Evolutionary conservation across 345 rosid species (phyloP), one percentile per base, ranked within the genome.

Genomic region (Excoecaria cochinchinensis): DNA sequence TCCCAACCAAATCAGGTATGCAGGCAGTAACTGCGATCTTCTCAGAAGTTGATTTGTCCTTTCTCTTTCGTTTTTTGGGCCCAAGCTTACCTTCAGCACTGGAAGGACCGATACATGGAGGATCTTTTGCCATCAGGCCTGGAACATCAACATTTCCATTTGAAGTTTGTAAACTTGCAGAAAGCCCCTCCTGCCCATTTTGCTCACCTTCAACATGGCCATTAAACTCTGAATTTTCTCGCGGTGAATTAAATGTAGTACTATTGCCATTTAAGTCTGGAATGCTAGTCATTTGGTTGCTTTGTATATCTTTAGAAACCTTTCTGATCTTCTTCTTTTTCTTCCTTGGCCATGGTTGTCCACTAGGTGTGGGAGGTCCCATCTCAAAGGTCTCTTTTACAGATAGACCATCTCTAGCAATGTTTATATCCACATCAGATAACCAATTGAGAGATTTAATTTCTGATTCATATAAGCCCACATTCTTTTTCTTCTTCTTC

Each of bases 1-100:
- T 85, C 70, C 97, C 89, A 55, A 88, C 89, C 81, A 91, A 80
- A 79, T 89, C 95, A 1, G 93, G 92, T 38, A 31, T 31, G 31
- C 31, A 31, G 31, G 31, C 31, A 31, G 31, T 2, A 31, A 31
- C 31, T 31, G 17, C 64, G 38, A 74, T 69, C 63, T 59, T 73
- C 71, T 69, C 85, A 40, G 80, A 62, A 75, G 77, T 55, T 36
- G 75, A 74, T 77, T 88, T 88, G 68, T 81, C 81, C 85, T 83
- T 87, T 77, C 87, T 83, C 77, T 76, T 86, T 83, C 91, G 85
- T 82, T 77, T 87, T 77, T 78, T 87, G 75, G 78, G 80, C 44
- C n/a, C 52, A 11, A 55, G 66, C 70, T 62, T 61, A 22, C 70
- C 64, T 51, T 70, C 75, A n/a, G 63, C 70, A 21, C 19, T 22